phyloP scores from a whole-genome alignment of 2,329 filamentous ascomycete genomes.

The Plenodomus tracheiphilus region DNA sequence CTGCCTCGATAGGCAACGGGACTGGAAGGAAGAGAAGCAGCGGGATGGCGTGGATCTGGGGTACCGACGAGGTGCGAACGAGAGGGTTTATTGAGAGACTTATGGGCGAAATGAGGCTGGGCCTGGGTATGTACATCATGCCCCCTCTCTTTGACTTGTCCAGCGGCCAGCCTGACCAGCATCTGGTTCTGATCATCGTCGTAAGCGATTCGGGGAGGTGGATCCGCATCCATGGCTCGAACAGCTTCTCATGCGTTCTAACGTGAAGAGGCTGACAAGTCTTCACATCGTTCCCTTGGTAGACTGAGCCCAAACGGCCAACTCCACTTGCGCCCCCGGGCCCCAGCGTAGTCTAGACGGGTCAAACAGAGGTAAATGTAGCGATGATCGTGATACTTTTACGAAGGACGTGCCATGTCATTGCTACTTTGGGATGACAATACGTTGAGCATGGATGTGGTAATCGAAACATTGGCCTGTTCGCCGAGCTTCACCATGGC shows the following conservation, averaged over 20 bases:
- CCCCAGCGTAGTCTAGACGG: background rate
- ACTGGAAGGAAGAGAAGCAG: background rate
- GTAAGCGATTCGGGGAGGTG: background rate
- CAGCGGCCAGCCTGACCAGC: background rate
- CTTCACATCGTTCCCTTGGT: background rate
- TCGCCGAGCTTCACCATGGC: background rate
- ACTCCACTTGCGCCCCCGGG: background rate
- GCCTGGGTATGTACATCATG: background rate
- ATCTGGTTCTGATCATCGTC: background rate
- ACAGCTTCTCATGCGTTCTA: background rate
- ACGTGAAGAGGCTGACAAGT: background rate
- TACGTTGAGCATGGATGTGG: background rate
- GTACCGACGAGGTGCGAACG: background rate
- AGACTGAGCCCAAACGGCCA: background rate
- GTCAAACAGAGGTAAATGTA: background rate
- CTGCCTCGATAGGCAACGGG: background rate
- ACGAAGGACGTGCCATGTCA: background rate
- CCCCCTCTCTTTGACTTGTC: background rate
- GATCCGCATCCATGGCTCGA: background rate
- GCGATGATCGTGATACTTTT: background rate
- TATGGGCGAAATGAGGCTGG: background rate
- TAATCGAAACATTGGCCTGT: background rate
- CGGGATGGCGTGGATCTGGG: background rate
- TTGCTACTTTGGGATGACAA: background rate
- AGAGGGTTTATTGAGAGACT: background rate